Evolutionary conservation across 2,329 filamentous ascomycete species (phyloP).

Genomic region (Endoconidiophora polonica): DNA sequence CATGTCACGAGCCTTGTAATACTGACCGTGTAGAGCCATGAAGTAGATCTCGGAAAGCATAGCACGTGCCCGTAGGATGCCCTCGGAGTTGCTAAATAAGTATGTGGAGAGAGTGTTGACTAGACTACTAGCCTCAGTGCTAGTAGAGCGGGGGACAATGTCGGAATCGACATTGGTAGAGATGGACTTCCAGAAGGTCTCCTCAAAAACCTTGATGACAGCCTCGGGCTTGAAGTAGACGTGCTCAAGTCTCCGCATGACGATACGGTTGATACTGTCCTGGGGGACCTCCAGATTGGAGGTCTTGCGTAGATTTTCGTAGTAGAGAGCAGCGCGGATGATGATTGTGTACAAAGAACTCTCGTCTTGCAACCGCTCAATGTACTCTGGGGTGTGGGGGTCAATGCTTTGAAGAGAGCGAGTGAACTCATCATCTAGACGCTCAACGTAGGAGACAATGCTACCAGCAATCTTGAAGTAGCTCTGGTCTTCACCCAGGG

Average conservation of each 20-base stretch:
- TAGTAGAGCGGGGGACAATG: constrained; percentile 58
- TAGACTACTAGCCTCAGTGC: constrained; percentile 54
- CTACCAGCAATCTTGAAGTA: constrained; percentile 87
- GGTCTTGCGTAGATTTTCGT: constrained; percentile 62
- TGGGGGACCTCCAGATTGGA: constrained; percentile 56
- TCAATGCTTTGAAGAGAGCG: constrained; percentile 96
- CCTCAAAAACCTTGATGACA: constrained; percentile 85
- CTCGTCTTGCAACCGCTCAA: constrained; percentile 86
- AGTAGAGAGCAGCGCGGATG: constrained; percentile 74
- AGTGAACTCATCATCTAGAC: constrained; percentile 91
- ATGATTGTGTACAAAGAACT: constrained; percentile 81
- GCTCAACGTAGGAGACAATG: constrained; percentile 84
- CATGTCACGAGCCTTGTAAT: constrained; percentile 96
- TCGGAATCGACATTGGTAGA: constrained; percentile 53
- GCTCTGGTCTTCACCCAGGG: constrained; percentile 53
- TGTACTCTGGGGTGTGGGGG: constrained; percentile 96
- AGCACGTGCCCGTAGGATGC: constrained; percentile 85
- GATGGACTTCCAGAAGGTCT: constrained; percentile 78
- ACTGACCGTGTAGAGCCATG: constrained; percentile 90
- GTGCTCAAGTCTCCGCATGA: constrained; percentile 90
- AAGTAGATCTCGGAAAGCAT: constrained; percentile 99
- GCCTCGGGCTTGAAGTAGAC: constrained; percentile 97
- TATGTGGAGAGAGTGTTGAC: constrained; percentile 86
- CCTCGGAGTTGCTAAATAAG: constrained; percentile 84
- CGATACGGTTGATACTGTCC: constrained; percentile 77